Conservation (phyloP, 768 basidiomycete genomes). For the Hysterangium stoloniferum region DNA sequence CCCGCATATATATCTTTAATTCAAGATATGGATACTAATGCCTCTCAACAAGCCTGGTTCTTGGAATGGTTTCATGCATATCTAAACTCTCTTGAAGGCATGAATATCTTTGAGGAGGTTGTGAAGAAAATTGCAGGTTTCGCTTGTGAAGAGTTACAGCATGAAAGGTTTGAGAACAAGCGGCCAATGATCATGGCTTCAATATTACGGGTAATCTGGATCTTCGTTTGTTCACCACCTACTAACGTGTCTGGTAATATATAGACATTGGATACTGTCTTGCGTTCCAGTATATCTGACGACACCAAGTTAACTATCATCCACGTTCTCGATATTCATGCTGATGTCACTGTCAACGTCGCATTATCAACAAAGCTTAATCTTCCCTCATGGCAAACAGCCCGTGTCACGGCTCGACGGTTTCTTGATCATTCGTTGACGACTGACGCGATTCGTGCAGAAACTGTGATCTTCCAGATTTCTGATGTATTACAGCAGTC, state of each 20-base stretch:
- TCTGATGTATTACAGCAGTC: conserved; percentile 1
- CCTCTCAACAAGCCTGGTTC: conserved; percentile 37
- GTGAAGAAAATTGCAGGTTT: conserved; percentile 66
- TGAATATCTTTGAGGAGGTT: conserved; percentile 48
- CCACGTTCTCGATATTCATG: conserved; percentile 44
- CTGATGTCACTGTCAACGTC: conserved; percentile 36
- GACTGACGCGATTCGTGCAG: conserved; percentile 1
- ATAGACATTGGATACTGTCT: background rate
- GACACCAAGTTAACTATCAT: conserved; percentile 17
- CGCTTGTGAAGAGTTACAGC: conserved; percentile 76
- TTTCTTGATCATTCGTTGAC: conserved; percentile 28
- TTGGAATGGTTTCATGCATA: conserved; percentile 61
- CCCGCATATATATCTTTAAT: conserved; percentile 42
- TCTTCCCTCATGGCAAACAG: conserved; percentile 28
- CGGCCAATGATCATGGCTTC: conserved; percentile 54
- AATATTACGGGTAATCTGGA: conserved; percentile 46
- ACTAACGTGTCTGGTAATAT: background rate
- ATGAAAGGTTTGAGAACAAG: conserved; percentile 54
- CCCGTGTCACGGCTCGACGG: conserved; percentile 27
- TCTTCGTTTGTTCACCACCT: background rate
- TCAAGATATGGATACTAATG: conserved; percentile 22
- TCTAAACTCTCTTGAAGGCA: conserved; percentile 46
- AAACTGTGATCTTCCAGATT: conserved; percentile 1
- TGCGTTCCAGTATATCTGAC: background rate
- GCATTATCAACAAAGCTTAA: conserved; percentile 31